Evolutionary conservation across 1,284 basidiomycete species (phyloP).

Genomic region (Abortiporus biennis): DNA sequence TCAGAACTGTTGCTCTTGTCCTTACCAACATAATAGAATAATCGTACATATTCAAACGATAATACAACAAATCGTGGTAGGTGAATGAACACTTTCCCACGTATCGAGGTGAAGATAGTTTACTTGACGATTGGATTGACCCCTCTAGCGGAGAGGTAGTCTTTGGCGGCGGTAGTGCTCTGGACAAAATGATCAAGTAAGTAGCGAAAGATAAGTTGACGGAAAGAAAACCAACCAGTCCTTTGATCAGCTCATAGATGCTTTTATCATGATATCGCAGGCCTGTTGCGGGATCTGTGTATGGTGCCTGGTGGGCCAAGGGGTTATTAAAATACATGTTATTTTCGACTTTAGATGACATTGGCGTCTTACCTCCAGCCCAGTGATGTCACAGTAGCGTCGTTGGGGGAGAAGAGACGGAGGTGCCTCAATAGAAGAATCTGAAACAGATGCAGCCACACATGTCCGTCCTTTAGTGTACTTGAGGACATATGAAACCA

Average conservation of each 20-base stretch:
- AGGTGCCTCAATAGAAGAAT: slow-evolving; percentile 80
- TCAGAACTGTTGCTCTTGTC: no score
- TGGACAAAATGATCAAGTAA: slow-evolving; percentile 14
- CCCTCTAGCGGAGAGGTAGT: slow-evolving; percentile 42
- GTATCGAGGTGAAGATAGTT: no score
- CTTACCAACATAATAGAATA: no score
- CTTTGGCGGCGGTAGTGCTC: slow-evolving; percentile 41
- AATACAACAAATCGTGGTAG: no score
- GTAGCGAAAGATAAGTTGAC: neutral
- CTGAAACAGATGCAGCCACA: slow-evolving; percentile 30
- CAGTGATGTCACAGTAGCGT: slow-evolving; percentile 85
- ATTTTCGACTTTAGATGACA: neutral
- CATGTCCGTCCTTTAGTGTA: no score
- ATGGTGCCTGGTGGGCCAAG: slow-evolving; percentile 54
- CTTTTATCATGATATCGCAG: slow-evolving; percentile 84
- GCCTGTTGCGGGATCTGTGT: slow-evolving; percentile 79
- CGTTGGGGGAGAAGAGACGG: slow-evolving; percentile 75
- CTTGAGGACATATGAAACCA: neutral
- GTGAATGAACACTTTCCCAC: no score
- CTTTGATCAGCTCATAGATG: slow-evolving; percentile 78
- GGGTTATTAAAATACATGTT: neutral
- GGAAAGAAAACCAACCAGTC: slow-evolving; percentile 46
- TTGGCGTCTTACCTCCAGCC: slow-evolving; percentile 56
- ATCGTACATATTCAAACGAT: no score
- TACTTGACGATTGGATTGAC: slow-evolving; percentile 48